Evolutionary conservation across 179 eudicot species (phyloP), one percentile per base, ranked within the genome.

Genomic region (Pouteria campechiana): DNA sequence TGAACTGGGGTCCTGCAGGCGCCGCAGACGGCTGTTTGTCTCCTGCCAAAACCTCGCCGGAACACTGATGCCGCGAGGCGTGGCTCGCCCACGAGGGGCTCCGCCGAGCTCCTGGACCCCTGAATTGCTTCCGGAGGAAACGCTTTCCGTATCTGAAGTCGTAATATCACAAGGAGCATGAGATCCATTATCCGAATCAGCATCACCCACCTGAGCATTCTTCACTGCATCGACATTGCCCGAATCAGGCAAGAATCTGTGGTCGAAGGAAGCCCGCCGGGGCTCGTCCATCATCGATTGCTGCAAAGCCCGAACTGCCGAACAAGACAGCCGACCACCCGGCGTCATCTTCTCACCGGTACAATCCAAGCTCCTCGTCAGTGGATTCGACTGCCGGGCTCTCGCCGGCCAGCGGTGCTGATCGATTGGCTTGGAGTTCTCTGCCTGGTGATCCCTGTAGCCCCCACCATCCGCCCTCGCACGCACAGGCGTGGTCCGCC

Each of bases 31-130:
- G 68, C 80, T 86, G 55, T 90, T 86, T 0, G 98, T 90, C 66
- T 90, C 98, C 62, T 90, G 98, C 98, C 98, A 90, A 65, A 90
- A 86, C 66, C 65, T 81, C 5, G 95, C 87, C 1, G 95, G 79
- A 48, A 38, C 72, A 36, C 53, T 65, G 43, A 81, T 76, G 1
- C 93, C 84, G 27, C 81, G 78, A 25, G 81, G 72, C 42, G 65
- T 82, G 64, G 44, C 57, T 27, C 59, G 65, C n/a, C 59, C 60
- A 9, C 42, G 55, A 11, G 54, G 45, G 52, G 54, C 54, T 50
- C 69, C 80, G 51, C 60, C 54, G 7, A 28, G 22, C 25, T 76
- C 96, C 46, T 65, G 88, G 3, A 80, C 68, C 27, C 83, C 96
- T 16, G 93, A 76, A 52, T 82, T 78, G 54, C 98, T 85, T 40